Percentiles rank a stretch among this genome's conserved stretches.
Evolutionary conservation across 2,329 filamentous ascomycete species (phyloP).

Genomic region (Diaporthe helianthi): DNA sequence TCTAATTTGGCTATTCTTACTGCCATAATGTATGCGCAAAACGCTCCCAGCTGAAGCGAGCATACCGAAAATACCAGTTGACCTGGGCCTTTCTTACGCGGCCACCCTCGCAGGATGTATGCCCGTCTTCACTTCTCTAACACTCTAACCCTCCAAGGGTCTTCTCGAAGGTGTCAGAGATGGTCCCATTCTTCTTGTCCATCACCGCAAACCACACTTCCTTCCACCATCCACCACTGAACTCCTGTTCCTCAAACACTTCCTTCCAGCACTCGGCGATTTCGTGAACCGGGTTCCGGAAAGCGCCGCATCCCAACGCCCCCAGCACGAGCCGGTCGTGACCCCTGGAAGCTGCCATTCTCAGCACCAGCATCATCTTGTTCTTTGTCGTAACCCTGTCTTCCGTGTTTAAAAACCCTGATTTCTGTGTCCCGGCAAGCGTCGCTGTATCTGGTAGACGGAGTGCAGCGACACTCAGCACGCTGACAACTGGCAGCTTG

Average conservation of each 20-base stretch:
- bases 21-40: no score
- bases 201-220: slow-evolving; percentile 70
- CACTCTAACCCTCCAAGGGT: slow-evolving; percentile 46
- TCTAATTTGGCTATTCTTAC: no score
- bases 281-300: slow-evolving; percentile 65
- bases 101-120: no score
- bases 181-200: slow-evolving; percentile 52
- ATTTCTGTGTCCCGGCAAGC: no score
- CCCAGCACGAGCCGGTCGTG: slow-evolving; percentile 70
- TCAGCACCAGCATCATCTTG: slow-evolving; percentile 68
- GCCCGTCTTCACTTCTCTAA: slow-evolving; percentile 31
- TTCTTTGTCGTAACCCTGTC: slow-evolving; percentile 62
- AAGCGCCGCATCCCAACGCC: slow-evolving; percentile 73
- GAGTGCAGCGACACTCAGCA: slow-evolving; percentile 65
- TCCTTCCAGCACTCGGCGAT: slow-evolving; percentile 68
- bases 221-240: slow-evolving; percentile 67
- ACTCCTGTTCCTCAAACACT: slow-evolving; percentile 66
- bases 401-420: slow-evolving; percentile 46
- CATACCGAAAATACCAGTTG: background rate
- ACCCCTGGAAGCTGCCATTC: slow-evolving; percentile 61
- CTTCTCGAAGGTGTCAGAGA: slow-evolving; percentile 57
- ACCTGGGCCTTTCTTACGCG: background rate
- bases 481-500: slow-evolving; percentile 60
- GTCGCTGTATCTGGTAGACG: slow-evolving; percentile 47
- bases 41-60: background rate